phyloP scores from a whole-genome alignment of 176 grass and related monocot species.

The Leersia perrieri region DNA sequence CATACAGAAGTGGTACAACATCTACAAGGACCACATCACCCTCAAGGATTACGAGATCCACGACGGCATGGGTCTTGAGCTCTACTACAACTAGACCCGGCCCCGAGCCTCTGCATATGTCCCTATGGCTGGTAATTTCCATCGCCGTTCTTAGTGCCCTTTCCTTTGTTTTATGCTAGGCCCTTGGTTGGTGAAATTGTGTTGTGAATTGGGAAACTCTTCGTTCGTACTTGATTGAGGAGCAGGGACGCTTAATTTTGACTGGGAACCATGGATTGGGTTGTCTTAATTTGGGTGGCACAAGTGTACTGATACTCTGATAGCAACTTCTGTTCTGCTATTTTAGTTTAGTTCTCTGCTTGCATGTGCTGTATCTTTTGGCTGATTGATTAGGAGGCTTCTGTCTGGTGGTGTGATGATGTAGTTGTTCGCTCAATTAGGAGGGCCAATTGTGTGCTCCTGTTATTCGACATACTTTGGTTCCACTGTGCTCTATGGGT shows the following conservation, averaged over 20 bases:
- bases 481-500: background rate
- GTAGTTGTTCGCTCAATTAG: background rate
- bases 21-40: conserved; percentile 99
- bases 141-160: background rate
- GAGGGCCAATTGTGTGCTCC: background rate
- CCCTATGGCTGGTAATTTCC: background rate
- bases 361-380: background rate
- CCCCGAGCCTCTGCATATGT: background rate
- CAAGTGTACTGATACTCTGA: background rate
- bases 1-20: conserved; percentile 98
- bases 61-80: conserved; percentile 97
- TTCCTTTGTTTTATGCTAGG: background rate
- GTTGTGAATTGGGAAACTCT: too few relatives aligned
- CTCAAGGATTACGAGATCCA: conserved; percentile 97
- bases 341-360: background rate
- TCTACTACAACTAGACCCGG: conserved; percentile 89
- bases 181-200: too few relatives aligned
- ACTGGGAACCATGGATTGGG: too few relatives aligned
- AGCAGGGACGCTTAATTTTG: too few relatives aligned
- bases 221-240: too few relatives aligned
- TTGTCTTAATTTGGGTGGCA: background rate
- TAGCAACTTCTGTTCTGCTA: background rate
- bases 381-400: background rate
- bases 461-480: background rate
- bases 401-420: background rate